phyloP scores from a whole-genome alignment of 2,329 filamentous ascomycete genomes.

The Aspergillus sp. region DNA sequence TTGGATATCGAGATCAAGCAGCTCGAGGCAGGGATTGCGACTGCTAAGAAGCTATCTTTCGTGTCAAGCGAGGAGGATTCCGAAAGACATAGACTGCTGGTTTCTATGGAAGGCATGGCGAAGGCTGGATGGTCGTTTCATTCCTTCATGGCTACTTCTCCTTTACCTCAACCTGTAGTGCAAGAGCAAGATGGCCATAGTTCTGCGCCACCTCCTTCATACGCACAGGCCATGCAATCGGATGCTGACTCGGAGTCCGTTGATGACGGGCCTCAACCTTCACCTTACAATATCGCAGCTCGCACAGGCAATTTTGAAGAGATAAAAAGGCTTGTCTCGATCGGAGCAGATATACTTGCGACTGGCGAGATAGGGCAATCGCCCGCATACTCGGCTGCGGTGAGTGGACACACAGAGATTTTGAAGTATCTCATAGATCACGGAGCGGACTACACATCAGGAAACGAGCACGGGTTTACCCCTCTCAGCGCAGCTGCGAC shows the following conservation, averaged over 20 bases:
- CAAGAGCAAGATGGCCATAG: background rate
- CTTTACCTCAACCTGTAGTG: background rate
- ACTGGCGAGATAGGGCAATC: constrained; percentile 9
- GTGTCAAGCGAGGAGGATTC: background rate
- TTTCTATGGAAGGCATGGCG: background rate
- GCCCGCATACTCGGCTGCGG: constrained; percentile 5
- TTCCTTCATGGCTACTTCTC: background rate
- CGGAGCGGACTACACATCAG: constrained; percentile 4
- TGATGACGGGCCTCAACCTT: background rate
- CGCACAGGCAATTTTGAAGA: background rate
- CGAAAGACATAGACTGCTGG: background rate
- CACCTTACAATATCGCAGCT: constrained; percentile 3
- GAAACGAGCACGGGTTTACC: constrained; percentile 1
- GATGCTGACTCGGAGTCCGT: background rate
- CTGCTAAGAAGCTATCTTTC: background rate
- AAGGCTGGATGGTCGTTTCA: background rate
- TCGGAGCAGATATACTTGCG: background rate
- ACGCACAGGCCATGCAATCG: background rate
- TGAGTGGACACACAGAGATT: background rate
- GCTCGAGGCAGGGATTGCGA: background rate
- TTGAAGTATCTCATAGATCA: constrained; percentile 3
- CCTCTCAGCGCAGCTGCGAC: constrained; percentile 8
- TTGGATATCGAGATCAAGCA: constrained; percentile 5
- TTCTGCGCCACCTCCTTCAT: background rate
- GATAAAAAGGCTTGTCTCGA: constrained; percentile 2